These are phyloP conservation scores for Flaveria robusta DNA, from an alignment of 129 eudicot species.

Conservation along the genomic window DNA sequence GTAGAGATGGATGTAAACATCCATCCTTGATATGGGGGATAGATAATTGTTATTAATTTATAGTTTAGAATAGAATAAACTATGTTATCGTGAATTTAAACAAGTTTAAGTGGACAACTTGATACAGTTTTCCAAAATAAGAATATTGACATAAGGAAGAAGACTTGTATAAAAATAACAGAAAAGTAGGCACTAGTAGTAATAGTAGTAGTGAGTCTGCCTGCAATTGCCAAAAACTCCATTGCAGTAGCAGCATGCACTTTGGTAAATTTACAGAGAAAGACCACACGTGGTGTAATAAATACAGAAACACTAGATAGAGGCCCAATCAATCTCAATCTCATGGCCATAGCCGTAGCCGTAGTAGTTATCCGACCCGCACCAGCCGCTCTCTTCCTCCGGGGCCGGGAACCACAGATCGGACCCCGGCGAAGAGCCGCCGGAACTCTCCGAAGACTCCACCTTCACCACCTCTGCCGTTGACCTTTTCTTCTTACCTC, in stretches of 20 bases:
- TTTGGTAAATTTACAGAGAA: slow-evolving; percentile 34
- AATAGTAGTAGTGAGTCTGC: too few relatives aligned
- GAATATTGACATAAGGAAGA: background rate
- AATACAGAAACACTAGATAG: slow-evolving; percentile 19
- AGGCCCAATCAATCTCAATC: slow-evolving; percentile 84
- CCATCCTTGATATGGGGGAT: too few relatives aligned
- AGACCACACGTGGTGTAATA: background rate
- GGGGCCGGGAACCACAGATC: slow-evolving; percentile 57
- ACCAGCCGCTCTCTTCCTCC: slow-evolving; percentile 52
- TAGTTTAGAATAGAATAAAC: too few relatives aligned
- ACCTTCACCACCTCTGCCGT: slow-evolving; percentile 36
- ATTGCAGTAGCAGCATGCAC: slow-evolving; percentile 55
- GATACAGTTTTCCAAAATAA: background rate
- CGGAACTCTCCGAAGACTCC: slow-evolving; percentile 57
- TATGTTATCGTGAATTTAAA: background rate
- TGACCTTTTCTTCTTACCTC: slow-evolving; percentile 34
- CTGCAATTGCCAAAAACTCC: slow-evolving; percentile 74
- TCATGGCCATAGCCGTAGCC: too few relatives aligned
- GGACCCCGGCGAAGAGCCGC: slow-evolving; percentile 64
- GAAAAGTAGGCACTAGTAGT: too few relatives aligned
- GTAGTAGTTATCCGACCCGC: slow-evolving; percentile 26
- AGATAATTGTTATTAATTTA: too few relatives aligned
- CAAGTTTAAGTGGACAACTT: background rate
- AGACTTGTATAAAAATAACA: too few relatives aligned
- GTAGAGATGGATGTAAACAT: too few relatives aligned